These are phyloP conservation scores for Fonsecaea pedrosoi DNA, from an alignment of 2,329 filamentous ascomycete genomes.

Conservation along the genomic window DNA sequence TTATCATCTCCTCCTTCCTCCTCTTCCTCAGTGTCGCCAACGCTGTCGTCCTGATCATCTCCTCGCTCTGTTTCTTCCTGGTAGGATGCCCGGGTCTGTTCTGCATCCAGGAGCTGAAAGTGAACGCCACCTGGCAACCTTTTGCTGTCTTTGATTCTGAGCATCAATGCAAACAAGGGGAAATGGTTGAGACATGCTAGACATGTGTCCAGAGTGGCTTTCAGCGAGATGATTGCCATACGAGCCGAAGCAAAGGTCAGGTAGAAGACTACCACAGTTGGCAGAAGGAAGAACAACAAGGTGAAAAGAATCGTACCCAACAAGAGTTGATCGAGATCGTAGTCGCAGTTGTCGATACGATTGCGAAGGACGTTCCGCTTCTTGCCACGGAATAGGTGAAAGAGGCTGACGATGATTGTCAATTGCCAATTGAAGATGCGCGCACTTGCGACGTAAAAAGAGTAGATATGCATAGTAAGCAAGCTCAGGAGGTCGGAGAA, in stretches of 20 bases:
- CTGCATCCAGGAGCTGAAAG: slow-evolving; percentile 32
- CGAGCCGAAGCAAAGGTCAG: slow-evolving; percentile 92
- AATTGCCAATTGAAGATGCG: slow-evolving; percentile 99
- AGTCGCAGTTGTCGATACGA: slow-evolving; percentile 98
- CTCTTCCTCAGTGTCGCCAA: slow-evolving; percentile 17
- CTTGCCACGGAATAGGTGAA: slow-evolving; percentile 96
- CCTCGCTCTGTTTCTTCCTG: slow-evolving; percentile 19
- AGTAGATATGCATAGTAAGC: slow-evolving; percentile 94
- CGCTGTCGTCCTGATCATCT: slow-evolving; percentile 7
- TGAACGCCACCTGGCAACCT: slow-evolving; percentile 74
- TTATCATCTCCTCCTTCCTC: slow-evolving; percentile 28
- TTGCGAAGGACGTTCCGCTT: slow-evolving; percentile 97
- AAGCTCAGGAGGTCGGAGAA: slow-evolving; percentile 93
- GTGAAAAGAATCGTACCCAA: slow-evolving; percentile 97
- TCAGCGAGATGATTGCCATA: slow-evolving; percentile 93
- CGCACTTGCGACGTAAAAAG: slow-evolving; percentile 94
- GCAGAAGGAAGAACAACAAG: slow-evolving; percentile 89
- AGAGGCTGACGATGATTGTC: slow-evolving; percentile 94
- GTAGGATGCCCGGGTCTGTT: slow-evolving; percentile 21
- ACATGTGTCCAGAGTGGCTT: slow-evolving; percentile 87
- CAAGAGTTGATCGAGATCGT: slow-evolving; percentile 94
- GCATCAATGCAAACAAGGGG: slow-evolving; percentile 94
- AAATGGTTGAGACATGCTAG: slow-evolving; percentile 97
- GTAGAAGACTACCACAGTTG: slow-evolving; percentile 96
- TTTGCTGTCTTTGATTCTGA: slow-evolving; percentile 89